Evolutionary conservation across 768 basidiomycete species (phyloP), one percentile per base, ranked within the genome.

Genomic region (Auriscalpium orientale): DNA sequence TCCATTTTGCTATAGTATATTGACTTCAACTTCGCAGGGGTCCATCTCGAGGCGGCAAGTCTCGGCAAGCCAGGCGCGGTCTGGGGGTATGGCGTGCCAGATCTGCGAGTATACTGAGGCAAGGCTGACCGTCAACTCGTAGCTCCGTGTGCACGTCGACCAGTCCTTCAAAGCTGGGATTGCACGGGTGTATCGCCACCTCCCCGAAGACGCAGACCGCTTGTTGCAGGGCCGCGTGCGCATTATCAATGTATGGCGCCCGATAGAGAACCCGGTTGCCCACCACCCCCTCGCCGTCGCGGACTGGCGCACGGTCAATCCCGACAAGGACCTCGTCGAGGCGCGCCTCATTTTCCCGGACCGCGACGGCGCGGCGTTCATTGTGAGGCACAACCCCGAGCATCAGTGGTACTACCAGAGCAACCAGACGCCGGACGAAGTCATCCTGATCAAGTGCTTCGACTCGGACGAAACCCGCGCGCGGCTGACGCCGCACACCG

Each of bases 231-330:
- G 68, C 15, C 74, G 76, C 52, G 67, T 70, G 33, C 74, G 72
- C 49, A 74, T 77, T 59, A 74, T 78, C 62, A 78, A 78, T 57
- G 71, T 77, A 49, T 76, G 76, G 76, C 73, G 76, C 28, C 76
- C 75, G 5, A 75, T 77, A 51, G 65, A 37, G 40, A 62, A 76
- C 60, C 60, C 71, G 11, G 75, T 72, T 38, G 68, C 68, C 28
- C 72, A 77, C 60, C 60, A 67, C 28, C 76, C 76, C 10, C 71
- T 78, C 48, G 74, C 72, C 8, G 63, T 75, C 6, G 69, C 70
- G 1, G 76, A 78, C 64, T 78, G 70, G 65, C 72, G 71, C 45
- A 58, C 62, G 12, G 50, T 77, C 53, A 66, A 77, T 60, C 58
- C 60, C 20, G 62, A 65, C 18, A 55, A 58, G 37, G 76, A 77